Base-by-base conservation (phyloP, 2,329 filamentous ascomycete species). In the Plectosphaerella sp. region DNA sequence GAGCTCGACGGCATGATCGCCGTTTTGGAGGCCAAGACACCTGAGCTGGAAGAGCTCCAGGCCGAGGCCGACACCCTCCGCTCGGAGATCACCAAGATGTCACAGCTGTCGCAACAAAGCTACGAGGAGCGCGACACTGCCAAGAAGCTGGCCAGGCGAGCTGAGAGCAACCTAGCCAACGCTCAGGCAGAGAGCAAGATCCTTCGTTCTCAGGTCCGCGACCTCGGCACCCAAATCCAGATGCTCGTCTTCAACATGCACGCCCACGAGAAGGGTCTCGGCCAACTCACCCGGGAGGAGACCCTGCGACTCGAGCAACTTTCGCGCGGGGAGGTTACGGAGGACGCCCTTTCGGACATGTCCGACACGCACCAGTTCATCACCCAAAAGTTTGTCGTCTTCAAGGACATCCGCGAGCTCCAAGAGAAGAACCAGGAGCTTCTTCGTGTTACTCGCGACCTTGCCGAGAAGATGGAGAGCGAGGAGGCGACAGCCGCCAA, bases 341-440 rank as follows among this genome's bases (percentile, higher is more conserved):
- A 90, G 52, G 83, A 87, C 52, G 79, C 82, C 1, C 72, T 89
- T 7, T 82, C 88, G 35, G 88, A 90, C 58, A 79, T 92, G 66
- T 92, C 88, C 5, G 88, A 91, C 57, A 96, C 92, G 1, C 90
- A 93, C 61, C 86, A 86, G 52, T 87, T 96, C 67, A 96, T 99
- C 61, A 94, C 88, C 25, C 84, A 94, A 63, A 87, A 92, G 55
- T 77, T 97, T n/a, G 88, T 92, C 9, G 84, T 91, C 1, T 99
- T 96, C 81, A 91, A 89, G 62, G 86, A 91, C 58, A 83, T 97
- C 39, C 78, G 83, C 53, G 89, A 96, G 51, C 76, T 99, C 10
- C 91, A 97, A 64, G 81, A 88, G 54, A 91, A 96, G 75, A 97
- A 99, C 58, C 79, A 88, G 55, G 88, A 94, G 58, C 79, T 97